These are phyloP conservation scores for Penicillium sp. DNA, from an alignment of 2,329 filamentous ascomycete species.

Conservation along the genomic window DNA sequence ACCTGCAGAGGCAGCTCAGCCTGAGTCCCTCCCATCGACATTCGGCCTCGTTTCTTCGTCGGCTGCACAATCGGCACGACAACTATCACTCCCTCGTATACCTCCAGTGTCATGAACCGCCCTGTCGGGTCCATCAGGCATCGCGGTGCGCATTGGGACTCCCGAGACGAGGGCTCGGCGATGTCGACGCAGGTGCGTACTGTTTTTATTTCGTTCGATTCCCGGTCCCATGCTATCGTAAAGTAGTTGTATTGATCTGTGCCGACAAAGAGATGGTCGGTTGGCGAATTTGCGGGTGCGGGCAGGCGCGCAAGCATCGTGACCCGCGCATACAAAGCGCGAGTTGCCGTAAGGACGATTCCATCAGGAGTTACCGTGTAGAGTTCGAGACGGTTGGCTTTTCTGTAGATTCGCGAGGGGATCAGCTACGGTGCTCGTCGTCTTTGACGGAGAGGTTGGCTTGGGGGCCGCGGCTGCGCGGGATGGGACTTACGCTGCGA, in stretches of 20 bases:
- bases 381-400: conserved; percentile 53
- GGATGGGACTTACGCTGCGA: conserved; percentile 70
- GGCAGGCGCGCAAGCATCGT: conserved; percentile 66
- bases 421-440: conserved; percentile 7
- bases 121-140: conserved; percentile 81
- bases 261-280: conserved; percentile 86
- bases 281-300: conserved; percentile 65
- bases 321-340: conserved; percentile 78
- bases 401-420: conserved; percentile 7
- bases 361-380: conserved; percentile 61
- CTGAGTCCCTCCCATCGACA: conserved; percentile 24
- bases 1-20: conserved; percentile 39
- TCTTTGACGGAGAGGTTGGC: not conserved
- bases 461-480: not conserved
- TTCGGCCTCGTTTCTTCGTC: conserved; percentile 45
- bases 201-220: conserved; percentile 54
- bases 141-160: conserved; percentile 78
- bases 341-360: conserved; percentile 65
- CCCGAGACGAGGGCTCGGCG: conserved; percentile 61
- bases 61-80: conserved; percentile 61
- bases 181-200: conserved; percentile 60
- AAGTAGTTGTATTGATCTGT: conserved; percentile 91
- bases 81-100: conserved; percentile 67
- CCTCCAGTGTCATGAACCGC: conserved; percentile 63
- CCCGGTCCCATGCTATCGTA: conserved; percentile 76